These are phyloP conservation scores for Celoporthe dispersa DNA, from an alignment of 2,329 filamentous ascomycete genomes.

Conservation along the genomic window DNA sequence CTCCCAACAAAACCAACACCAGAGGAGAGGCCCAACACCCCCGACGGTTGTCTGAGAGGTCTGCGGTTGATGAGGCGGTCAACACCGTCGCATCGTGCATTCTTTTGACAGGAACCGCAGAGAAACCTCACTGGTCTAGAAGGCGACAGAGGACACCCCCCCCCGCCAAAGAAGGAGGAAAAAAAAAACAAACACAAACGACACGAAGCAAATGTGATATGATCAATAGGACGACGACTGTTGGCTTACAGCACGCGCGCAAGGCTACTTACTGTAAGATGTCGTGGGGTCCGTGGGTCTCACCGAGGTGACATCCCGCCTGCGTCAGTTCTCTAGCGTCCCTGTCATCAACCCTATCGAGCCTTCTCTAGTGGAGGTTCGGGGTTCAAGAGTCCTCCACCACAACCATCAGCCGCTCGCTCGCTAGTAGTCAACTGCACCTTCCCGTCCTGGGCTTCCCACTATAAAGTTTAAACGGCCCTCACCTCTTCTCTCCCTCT, in stretches of 20 bases:
- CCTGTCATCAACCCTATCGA: slow-evolving; percentile 10
- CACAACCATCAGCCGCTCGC: not conserved
- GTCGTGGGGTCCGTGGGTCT: not conserved
- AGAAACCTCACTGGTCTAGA: not conserved
- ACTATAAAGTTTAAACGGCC: not conserved
- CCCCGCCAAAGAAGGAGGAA: too few species aligned
- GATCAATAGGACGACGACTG: not conserved
- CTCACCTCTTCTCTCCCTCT: not conserved
- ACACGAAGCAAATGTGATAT: not conserved
- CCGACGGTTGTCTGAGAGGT: not conserved
- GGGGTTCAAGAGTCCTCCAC: not conserved
- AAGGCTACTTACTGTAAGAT: not conserved
- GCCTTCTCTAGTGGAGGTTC: not conserved
- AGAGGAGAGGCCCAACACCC: too few species aligned
- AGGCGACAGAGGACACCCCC: not conserved
- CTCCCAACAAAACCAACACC: too few species aligned
- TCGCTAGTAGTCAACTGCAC: not conserved
- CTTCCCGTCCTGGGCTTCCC: not conserved
- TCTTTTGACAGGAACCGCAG: not conserved
- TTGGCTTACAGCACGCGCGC: slow-evolving; percentile 8
- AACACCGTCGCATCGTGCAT: too few species aligned
- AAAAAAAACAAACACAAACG: not conserved
- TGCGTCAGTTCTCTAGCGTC: not conserved
- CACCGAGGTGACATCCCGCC: slow-evolving; percentile 24
- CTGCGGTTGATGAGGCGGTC: not conserved